These are phyloP conservation scores for Sapria himalayana DNA, from an alignment of 345 rosid genomes.

Conservation along the genomic window DNA sequence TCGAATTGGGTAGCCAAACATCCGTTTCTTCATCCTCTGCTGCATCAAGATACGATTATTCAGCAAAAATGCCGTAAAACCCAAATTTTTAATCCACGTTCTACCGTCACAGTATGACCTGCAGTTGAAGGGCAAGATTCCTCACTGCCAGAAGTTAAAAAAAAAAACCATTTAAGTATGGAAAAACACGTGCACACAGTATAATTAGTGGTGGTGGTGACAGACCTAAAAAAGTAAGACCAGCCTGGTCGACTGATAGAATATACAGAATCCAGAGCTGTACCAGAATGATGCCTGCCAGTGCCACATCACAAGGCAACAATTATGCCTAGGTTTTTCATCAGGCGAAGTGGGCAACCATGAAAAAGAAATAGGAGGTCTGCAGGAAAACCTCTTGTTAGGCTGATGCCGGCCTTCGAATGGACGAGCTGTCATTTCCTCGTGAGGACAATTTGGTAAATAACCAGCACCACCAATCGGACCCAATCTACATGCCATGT, in stretches of 20 bases:
- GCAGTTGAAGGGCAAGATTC: slow-evolving; percentile 78
- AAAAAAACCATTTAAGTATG: slow-evolving; percentile 8
- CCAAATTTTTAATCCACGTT: too few relatives aligned
- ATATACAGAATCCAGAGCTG: slow-evolving; percentile 10
- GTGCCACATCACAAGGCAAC: slow-evolving; percentile 5
- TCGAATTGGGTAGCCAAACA: slow-evolving; percentile 12
- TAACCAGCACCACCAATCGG: slow-evolving; percentile 13
- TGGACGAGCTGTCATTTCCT: slow-evolving; percentile 16
- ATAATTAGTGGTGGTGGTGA: slow-evolving; percentile 2
- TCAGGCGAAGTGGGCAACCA: slow-evolving; percentile 19
- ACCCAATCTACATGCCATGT: slow-evolving; percentile 14
- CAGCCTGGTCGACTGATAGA: slow-evolving; percentile 15
- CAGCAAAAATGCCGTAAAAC: slow-evolving; percentile 2
- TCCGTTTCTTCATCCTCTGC: slow-evolving; percentile 21
- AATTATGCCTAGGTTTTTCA: slow-evolving; percentile 13
- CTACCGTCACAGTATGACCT: too few relatives aligned
- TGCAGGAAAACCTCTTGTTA: slow-evolving; percentile 28
- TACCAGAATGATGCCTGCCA: slow-evolving; percentile 13
- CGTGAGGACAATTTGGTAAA: slow-evolving; percentile 13
- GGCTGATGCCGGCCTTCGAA: slow-evolving; percentile 13
- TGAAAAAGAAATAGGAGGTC: slow-evolving; percentile 5
- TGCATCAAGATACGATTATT: slow-evolving; percentile 10
- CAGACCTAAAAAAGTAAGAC: slow-evolving; percentile 13
- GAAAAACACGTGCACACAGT: not conserved
- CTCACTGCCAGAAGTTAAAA: slow-evolving; percentile 32